Conservation (phyloP, 352 stramenopile species). For the Phytophthora syringae region DNA sequence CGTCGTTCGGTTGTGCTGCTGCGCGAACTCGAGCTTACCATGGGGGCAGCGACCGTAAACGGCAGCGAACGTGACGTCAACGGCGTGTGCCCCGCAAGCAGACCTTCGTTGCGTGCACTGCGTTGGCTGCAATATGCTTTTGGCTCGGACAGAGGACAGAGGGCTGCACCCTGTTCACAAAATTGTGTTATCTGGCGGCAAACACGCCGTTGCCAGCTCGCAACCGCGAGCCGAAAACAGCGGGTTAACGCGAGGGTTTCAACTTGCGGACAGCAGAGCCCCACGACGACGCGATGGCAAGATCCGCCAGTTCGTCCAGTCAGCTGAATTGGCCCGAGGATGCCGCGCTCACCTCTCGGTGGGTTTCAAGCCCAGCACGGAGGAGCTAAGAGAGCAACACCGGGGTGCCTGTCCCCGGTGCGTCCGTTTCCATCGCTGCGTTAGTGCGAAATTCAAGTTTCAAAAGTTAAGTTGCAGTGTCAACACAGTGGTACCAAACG, state of each 20-base stretch:
- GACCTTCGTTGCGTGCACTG: too few relatives aligned
- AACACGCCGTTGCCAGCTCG: conserved; percentile 1
- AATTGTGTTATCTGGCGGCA: too few relatives aligned
- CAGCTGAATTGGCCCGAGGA: too few relatives aligned
- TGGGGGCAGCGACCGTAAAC: conserved; percentile 3
- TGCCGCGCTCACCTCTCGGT: too few relatives aligned
- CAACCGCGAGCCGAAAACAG: conserved; percentile 6
- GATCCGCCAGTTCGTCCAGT: background rate
- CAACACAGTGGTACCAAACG: conserved; percentile 22
- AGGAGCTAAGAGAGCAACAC: too few relatives aligned
- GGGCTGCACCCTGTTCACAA: too few relatives aligned
- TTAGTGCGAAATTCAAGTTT: conserved; percentile 11
- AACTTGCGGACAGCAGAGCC: background rate
- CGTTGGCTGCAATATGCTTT: too few relatives aligned
- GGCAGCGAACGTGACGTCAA: background rate
- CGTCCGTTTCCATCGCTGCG: background rate
- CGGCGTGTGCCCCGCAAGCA: too few relatives aligned
- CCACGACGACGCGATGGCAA: background rate
- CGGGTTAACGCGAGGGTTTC: conserved; percentile 3
- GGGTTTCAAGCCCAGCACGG: too few relatives aligned
- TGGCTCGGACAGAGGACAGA: too few relatives aligned
- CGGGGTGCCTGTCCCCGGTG: too few relatives aligned
- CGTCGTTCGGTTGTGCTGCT: conserved; percentile 16
- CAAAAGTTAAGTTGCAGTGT: conserved; percentile 31
- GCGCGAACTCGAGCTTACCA: background rate